Conservation (phyloP, 441 rosid species). For the Pelargonium fulgidum region DNA sequence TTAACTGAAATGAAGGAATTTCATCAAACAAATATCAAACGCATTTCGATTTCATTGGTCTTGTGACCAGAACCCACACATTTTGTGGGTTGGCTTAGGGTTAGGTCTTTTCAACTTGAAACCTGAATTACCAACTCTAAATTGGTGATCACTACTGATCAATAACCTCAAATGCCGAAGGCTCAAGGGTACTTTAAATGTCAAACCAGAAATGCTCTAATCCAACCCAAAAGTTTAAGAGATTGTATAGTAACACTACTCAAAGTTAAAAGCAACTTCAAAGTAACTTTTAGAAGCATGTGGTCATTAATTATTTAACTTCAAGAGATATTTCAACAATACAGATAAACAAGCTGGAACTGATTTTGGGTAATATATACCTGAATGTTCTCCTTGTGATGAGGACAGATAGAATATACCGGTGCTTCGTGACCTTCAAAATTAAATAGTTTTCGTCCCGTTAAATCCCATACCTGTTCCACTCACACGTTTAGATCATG, state of each 20-base stretch:
- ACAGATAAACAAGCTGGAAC: not conserved
- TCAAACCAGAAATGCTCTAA: no score
- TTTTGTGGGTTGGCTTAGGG: no score
- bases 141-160: no score
- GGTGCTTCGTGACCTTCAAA: constrained; percentile 81
- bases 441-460: constrained; percentile 39
- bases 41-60: not conserved
- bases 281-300: not conserved
- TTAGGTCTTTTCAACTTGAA: no score
- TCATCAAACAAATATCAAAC: not conserved
- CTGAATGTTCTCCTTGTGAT: constrained; percentile 73
- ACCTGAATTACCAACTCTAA: no score
- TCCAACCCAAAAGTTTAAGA: no score
- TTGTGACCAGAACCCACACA: no score
- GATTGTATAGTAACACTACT: no score
- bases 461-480: constrained; percentile 74
- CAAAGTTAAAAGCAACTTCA: not conserved
- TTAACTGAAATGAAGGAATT: not conserved
- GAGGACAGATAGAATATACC: constrained; percentile 69
- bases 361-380: constrained; percentile 25
- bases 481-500: constrained; percentile 10
- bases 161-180: no score
- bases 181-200: no score
- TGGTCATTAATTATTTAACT: no score
- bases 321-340: no score